These are phyloP conservation scores for Aspergillus quadricinctus DNA, from an alignment of 2,329 filamentous ascomycete species.

Conservation along the genomic window DNA sequence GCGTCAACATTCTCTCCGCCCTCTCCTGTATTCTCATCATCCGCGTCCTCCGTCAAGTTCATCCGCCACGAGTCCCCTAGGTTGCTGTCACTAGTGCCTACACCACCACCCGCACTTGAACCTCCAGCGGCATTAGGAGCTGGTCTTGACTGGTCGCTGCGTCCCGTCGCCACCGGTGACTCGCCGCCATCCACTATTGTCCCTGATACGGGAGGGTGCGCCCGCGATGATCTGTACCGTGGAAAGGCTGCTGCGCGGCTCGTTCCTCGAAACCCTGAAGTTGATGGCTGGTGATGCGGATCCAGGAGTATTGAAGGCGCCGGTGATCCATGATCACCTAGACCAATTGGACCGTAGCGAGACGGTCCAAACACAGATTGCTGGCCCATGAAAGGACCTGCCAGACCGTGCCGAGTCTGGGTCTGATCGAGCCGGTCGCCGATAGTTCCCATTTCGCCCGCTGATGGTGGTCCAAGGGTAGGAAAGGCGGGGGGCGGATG, in stretches of 20 bases:
- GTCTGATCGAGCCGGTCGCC: slow-evolving; percentile 31
- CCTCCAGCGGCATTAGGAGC: slow-evolving; percentile 22
- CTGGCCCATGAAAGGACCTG: slow-evolving; percentile 18
- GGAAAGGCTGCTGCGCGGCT: slow-evolving; percentile 21
- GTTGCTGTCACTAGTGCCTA: slow-evolving; percentile 50
- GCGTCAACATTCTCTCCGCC: slow-evolving; percentile 47
- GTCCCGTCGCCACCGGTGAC: slow-evolving; percentile 13
- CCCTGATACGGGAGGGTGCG: slow-evolving; percentile 21
- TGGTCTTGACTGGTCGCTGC: slow-evolving; percentile 12
- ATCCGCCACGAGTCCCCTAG: slow-evolving; percentile 53
- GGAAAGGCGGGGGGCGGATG: slow-evolving; percentile 73
- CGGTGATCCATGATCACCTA: slow-evolving; percentile 32
- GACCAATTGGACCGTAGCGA: slow-evolving; percentile 20
- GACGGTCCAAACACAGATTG: slow-evolving; percentile 26
- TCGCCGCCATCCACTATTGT: slow-evolving; percentile 31
- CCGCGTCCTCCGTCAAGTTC: slow-evolving; percentile 34
- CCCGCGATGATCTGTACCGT: slow-evolving; percentile 29
- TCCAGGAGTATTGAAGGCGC: slow-evolving; percentile 44
- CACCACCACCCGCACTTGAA: slow-evolving; percentile 32
- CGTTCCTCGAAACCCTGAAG: slow-evolving; percentile 32
- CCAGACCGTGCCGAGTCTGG: slow-evolving; percentile 16
- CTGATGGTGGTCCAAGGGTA: slow-evolving; percentile 59
- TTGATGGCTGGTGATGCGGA: slow-evolving; percentile 44
- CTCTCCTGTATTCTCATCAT: slow-evolving; percentile 42
- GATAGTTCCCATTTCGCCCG: slow-evolving; percentile 44